Evolutionary conservation across 352 stramenopile genomes (phyloP).

Genomic region (Albugo candida): DNA sequence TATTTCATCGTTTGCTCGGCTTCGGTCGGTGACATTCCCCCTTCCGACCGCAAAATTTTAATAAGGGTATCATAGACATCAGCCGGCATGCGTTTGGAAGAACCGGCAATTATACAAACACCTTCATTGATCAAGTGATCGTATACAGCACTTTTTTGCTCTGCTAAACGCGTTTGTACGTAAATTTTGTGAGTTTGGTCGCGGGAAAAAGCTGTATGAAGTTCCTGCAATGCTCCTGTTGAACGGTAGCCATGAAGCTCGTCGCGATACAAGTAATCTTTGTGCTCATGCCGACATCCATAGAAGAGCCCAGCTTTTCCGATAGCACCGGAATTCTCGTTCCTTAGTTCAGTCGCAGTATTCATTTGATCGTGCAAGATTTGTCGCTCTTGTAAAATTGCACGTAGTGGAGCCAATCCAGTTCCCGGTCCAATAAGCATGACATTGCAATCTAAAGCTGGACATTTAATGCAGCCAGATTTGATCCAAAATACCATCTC

Average conservation of each 20-base stretch:
- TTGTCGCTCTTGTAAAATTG: conserved; percentile 71
- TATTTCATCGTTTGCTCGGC: conserved; percentile 59
- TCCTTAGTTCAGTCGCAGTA: conserved; percentile 4
- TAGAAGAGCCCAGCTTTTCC: conserved; percentile 47
- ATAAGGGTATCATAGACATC: conserved; percentile 80
- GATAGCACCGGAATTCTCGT: conserved; percentile 5
- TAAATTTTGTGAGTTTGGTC: conserved; percentile 83
- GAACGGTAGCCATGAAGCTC: conserved; percentile 37
- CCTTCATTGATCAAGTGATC: conserved; percentile 36
- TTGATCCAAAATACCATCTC: conserved; percentile 75
- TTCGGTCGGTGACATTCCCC: conserved; percentile 36
- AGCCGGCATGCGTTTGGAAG: conserved; percentile 81
- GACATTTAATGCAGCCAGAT: conserved; percentile 54
- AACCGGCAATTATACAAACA: conserved; percentile 75
- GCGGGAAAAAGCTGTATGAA: conserved; percentile 82
- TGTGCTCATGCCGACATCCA: conserved; percentile 66
- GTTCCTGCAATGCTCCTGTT: conserved; percentile 29
- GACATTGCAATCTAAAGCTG: conserved; percentile 23
- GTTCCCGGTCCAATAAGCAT: conserved; percentile 84
- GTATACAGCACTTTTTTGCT: conserved; percentile 59
- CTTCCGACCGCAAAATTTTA: conserved; percentile 65
- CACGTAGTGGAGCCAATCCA: conserved; percentile 77
- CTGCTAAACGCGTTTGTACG: conserved; percentile 72
- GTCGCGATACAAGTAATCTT: conserved; percentile 79
- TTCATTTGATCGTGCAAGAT: conserved; percentile 14